These are phyloP conservation scores for Wakefieldia striispora DNA, from an alignment of 768 basidiomycete species.

Conservation along the genomic window DNA sequence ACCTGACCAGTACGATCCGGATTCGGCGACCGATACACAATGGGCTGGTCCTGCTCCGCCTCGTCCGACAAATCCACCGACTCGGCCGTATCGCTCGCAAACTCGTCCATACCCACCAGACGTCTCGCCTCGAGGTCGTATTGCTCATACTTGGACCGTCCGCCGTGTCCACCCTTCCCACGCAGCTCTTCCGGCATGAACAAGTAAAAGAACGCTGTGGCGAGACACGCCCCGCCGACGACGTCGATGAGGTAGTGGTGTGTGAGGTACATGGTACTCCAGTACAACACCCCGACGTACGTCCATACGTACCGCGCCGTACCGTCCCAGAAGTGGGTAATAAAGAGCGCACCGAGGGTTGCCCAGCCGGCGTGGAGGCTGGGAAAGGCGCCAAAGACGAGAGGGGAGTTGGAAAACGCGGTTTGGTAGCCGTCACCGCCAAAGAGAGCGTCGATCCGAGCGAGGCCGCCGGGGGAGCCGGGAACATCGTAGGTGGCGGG, in stretches of 20 bases:
- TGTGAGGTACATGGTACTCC: conserved; percentile 98
- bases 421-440: conserved; percentile 71
- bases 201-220: conserved; percentile 83
- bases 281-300: conserved; percentile 86
- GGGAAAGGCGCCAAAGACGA: conserved; percentile 97
- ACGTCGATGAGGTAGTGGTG: conserved; percentile 99
- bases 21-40: conserved; percentile 68
- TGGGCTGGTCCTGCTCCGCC: conserved; percentile 53
- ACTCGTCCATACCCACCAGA: conserved; percentile 31
- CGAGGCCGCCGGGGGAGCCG: conserved; percentile 91
- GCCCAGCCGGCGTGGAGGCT: conserved; percentile 88
- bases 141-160: conserved; percentile 62
- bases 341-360: conserved; percentile 89
- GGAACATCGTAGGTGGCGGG: conserved; percentile 91
- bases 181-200: conserved; percentile 82
- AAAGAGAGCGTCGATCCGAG: conserved; percentile 89
- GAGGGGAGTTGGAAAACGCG: conserved; percentile 81
- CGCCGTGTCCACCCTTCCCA: conserved; percentile 46
- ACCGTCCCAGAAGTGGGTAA: conserved; percentile 92
- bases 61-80: conserved; percentile 63
- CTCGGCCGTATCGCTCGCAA: conserved; percentile 39
- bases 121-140: conserved; percentile 67
- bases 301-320: conserved; percentile 67
- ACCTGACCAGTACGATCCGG: conserved; percentile 21
- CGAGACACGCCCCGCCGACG: conserved; percentile 88